These are phyloP conservation scores for Pestalotiopsis sp. DNA, from an alignment of 2,329 filamentous ascomycete genomes.

Conservation along the genomic window DNA sequence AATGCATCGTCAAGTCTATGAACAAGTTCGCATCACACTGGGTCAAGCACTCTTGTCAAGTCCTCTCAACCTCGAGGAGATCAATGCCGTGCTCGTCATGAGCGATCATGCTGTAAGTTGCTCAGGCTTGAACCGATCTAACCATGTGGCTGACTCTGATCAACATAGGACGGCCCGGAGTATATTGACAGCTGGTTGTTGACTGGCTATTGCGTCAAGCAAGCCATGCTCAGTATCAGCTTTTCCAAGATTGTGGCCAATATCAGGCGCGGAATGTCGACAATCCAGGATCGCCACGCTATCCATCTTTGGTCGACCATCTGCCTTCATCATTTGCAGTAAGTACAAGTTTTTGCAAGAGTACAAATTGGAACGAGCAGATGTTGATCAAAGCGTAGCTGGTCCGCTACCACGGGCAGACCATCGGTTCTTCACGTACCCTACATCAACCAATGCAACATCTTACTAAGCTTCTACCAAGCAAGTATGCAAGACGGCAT, in stretches of 20 bases:
- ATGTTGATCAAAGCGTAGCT: conserved; percentile 25
- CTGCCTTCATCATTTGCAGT: conserved; percentile 39
- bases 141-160: neutral
- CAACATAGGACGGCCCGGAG: conserved; percentile 30
- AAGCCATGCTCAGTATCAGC: conserved; percentile 44
- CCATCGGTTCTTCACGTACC: conserved; percentile 37
- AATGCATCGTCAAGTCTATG: conserved; percentile 38
- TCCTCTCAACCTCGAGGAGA: conserved; percentile 41
- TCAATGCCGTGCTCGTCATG: conserved; percentile 41
- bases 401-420: conserved; percentile 41
- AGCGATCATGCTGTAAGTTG: conserved; percentile 33
- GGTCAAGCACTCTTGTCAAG: conserved; percentile 40
- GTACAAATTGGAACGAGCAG: neutral
- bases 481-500: conserved; percentile 43
- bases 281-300: conserved; percentile 33
- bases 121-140: neutral
- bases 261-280: conserved; percentile 32
- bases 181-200: conserved; percentile 45
- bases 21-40: conserved; percentile 38
- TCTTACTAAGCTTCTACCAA: conserved; percentile 40
- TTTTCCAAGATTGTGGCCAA: conserved; percentile 41
- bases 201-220: conserved; percentile 42
- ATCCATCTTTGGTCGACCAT: conserved; percentile 38
- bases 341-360: conserved; percentile 13
- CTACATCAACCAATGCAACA: conserved; percentile 41